phyloP scores from a whole-genome alignment of 2,329 filamentous ascomycete genomes.

The Helminthosporium solani region DNA sequence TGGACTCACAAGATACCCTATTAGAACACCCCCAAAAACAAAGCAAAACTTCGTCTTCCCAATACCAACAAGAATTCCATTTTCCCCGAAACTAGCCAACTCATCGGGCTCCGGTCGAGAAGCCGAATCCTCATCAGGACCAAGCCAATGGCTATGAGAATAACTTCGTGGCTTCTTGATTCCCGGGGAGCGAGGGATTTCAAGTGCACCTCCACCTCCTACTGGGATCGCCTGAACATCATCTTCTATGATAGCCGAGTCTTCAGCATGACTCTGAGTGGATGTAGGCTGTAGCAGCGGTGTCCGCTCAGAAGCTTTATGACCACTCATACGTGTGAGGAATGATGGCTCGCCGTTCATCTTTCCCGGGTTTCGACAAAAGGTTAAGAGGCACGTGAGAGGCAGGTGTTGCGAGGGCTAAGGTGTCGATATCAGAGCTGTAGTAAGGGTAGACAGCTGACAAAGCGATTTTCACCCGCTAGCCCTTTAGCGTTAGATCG shows the following conservation, averaged over 20 bases:
- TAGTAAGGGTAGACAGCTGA: not conserved
- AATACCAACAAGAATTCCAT: constrained; percentile 37
- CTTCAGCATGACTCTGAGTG: constrained; percentile 13
- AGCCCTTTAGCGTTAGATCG: constrained; percentile 6
- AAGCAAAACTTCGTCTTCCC: constrained; percentile 37
- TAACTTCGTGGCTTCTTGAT: constrained; percentile 24
- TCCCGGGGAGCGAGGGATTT: constrained; percentile 23
- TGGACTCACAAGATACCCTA: constrained; percentile 41
- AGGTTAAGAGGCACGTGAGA: not conserved
- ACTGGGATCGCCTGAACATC: constrained; percentile 22
- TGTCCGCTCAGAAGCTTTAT: constrained; percentile 31
- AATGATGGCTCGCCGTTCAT: not conserved
- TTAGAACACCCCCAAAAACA: constrained; percentile 40
- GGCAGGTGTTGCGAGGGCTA: not conserved
- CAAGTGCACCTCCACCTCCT: constrained; percentile 24
- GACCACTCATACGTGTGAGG: not conserved
- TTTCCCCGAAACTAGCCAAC: constrained; percentile 27
- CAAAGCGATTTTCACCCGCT: constrained; percentile 9
- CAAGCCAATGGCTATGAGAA: constrained; percentile 27
- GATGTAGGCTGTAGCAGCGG: constrained; percentile 29
- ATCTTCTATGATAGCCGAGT: constrained; percentile 24
- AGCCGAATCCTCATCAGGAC: constrained; percentile 22
- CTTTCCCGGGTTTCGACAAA: not conserved
- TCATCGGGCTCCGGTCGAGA: constrained; percentile 21
- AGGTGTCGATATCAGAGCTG: not conserved